Base-by-base conservation (phyloP, 2,329 filamentous ascomycete genomes). In the Fusarium sp. region DNA sequence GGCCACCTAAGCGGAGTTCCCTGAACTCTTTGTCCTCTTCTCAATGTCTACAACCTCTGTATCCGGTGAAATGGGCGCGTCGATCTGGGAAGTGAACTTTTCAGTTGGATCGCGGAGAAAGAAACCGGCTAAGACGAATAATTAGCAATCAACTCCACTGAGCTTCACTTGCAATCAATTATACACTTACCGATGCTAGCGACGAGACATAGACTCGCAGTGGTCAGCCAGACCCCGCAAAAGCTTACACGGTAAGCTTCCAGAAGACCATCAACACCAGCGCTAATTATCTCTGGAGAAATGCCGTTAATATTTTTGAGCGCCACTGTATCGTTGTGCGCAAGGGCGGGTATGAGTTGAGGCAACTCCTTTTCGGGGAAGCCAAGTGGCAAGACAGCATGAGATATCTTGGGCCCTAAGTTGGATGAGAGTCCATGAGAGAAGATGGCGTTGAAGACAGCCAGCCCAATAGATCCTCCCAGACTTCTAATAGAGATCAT, bases 171-270 rank as follows among this genome's bases (percentile, higher is more conserved):
- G 12, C 6, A 4, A 26, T 22, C n/a, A 7, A 7, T 7, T 17
- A 17, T 60, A 15, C 7, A 51, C 62, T 51, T 14, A 65, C 62
- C 32, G 3, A 62, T 38, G 13, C 30, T 34, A 5, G 56, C 62
- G 24, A 51, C 18, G 12, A 39, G 20, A 8, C 45, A 65, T 4
- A 62, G 8, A 13, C 26, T 50, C 3, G 56, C 56, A 11, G 45
- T 44, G 4, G 44, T 44, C 13, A 62, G 1, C 62, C 56, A 65
- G 6, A 65, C 56, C 30, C 39, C 45, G 4, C 62, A 45, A 22
- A 65, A 65, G 14, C 56, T 48, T 34, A 62, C 12, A 6, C 38
- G 34, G 17, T 62, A 62, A 3, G 57, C 57, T 17, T 62, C 62
- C 6, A 28, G 24, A 17, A 65, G 30, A 3, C 38, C 45, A 22